phyloP scores from a whole-genome alignment of 2,329 filamentous ascomycete genomes.

The Rhynchosporium secalis region DNA sequence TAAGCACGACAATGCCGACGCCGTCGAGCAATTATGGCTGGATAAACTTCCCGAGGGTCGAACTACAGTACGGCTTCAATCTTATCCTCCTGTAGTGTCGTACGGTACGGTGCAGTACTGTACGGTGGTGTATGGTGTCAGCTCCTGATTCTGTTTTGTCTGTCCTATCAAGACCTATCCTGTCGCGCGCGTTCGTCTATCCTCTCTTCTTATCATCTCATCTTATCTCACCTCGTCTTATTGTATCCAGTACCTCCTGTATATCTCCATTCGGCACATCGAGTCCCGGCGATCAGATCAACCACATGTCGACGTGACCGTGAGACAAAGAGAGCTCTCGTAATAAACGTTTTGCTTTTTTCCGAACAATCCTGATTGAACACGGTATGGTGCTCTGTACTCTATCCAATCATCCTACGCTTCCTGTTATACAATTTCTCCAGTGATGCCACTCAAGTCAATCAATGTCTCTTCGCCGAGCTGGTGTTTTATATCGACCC shows the following conservation, averaged over 20 bases:
- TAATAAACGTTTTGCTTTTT: conserved; percentile 25
- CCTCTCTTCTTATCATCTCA: background rate
- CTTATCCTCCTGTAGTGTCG: background rate
- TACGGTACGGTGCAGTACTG: too few relatives aligned
- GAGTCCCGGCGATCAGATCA: conserved; percentile 19
- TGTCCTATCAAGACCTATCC: conserved; percentile 1
- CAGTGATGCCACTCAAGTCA: conserved; percentile 10
- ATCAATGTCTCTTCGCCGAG: conserved; percentile 10
- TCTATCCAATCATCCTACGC: conserved; percentile 12
- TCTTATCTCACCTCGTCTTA: conserved; percentile 3
- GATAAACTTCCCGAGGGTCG: conserved; percentile 8
- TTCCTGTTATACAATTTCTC: conserved; percentile 16
- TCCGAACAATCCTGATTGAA: conserved; percentile 23
- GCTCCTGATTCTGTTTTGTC: background rate
- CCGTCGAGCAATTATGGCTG: background rate
- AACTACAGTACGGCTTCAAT: conserved; percentile 9
- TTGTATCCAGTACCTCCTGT: background rate
- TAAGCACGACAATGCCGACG: conserved; percentile 4
- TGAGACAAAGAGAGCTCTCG: conserved; percentile 20
- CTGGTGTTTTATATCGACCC: conserved; percentile 6
- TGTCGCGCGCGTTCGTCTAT: conserved; percentile 1
- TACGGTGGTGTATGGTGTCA: too few relatives aligned
- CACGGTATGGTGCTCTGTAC: conserved; percentile 22
- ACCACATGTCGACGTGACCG: conserved; percentile 19
- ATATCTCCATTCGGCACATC: conserved; percentile 4